Conservation (phyloP, 495 filamentous ascomycete species). For the Podospora sp. region DNA sequence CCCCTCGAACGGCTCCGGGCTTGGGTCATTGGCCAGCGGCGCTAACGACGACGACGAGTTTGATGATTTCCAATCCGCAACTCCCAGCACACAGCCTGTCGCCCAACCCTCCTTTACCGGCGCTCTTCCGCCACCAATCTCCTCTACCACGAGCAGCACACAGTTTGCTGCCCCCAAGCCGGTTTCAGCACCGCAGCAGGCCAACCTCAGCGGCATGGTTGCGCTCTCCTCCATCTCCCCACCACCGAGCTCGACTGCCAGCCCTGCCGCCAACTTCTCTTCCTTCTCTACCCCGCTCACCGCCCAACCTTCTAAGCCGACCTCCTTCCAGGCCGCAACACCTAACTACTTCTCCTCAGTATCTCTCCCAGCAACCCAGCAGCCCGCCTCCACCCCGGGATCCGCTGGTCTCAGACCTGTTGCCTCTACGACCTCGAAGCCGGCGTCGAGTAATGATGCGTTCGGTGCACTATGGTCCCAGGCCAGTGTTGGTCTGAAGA, state of each 20-base stretch:
- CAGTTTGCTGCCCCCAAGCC: conserved; percentile 83
- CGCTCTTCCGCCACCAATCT: conserved; percentile 58
- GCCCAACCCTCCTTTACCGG: conserved; percentile 49
- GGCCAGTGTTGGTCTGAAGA: conserved; percentile 78
- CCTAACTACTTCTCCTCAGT: conserved; percentile 97
- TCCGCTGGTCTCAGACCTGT: conserved; percentile 29
- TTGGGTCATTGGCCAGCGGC: conserved; percentile 54
- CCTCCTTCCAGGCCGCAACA: conserved; percentile 62
- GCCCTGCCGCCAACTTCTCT: conserved; percentile 57
- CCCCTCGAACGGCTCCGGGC: conserved; percentile 50
- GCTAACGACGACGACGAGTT: conserved; percentile 87
- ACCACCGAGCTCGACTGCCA: conserved; percentile 57
- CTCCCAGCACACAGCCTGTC: conserved; percentile 53
- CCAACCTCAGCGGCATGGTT: conserved; percentile 76
- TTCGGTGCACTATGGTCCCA: conserved; percentile 86
- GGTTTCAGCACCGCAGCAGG: conserved; percentile 74
- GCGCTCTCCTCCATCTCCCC: conserved; percentile 81
- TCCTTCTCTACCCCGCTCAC: conserved; percentile 55
- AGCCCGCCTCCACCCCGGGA: conserved; percentile 31
- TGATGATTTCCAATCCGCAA: conserved; percentile 96
- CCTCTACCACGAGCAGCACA: conserved; percentile 66
- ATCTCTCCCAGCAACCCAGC: conserved; percentile 36
- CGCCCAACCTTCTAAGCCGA: conserved; percentile 21
- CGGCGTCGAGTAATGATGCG: conserved; percentile 68
- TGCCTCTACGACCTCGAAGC: conserved; percentile 50